Base-by-base conservation (phyloP, 108 stramenopile genomes). In the Cyclotella atomus region DNA sequence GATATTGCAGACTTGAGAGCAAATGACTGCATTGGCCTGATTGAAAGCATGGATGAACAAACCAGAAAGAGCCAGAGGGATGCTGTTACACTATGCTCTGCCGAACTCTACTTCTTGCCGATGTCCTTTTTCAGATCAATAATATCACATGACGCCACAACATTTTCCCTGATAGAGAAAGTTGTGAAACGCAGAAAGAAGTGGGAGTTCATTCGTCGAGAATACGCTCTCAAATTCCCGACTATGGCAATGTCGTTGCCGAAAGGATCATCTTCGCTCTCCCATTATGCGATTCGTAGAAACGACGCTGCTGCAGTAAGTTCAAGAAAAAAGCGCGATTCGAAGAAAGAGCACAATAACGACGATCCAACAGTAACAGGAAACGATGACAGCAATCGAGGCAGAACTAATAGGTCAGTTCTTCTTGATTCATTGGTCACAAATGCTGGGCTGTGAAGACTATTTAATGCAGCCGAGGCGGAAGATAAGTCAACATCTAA, bases 201-300 rank as follows among this genome's bases (percentile, higher is more conserved):
- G 21, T 77, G 76, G 76, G 69, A 71, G 28, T 17, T 19, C 19
- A 3, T 68, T 16, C 44, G 74, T 16, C 35, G 30, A n/a, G 76
- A 77, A 2, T 77, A 77, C 35, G 76, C 69, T 12, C 12, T 44
- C 4, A 71, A 70, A 70, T 77, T 71, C 43, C 76, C 69, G 9
- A 49, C 23, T 28, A 77, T 77, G 76, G 53, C 27, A 21, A 65
- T 70, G 43, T 12, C 29, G 14, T 27, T 77, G 25, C 76, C 76
- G 5, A 64, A 59, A 27, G 64, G 71, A 10, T 23, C 76, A 50
- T 28, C 62, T 19, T 43, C 38, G 1, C 55, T 77, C 44, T 59
- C 55, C 28, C 55, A 65, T 17, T 77, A 77, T 59, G 64, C 54
- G 6, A 41, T 41, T 9, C 12, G 38, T 12, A n/a, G 38, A 10